Conservation (phyloP, 192 early-diverging fungal genomes). For the Dissophora globulifera region DNA sequence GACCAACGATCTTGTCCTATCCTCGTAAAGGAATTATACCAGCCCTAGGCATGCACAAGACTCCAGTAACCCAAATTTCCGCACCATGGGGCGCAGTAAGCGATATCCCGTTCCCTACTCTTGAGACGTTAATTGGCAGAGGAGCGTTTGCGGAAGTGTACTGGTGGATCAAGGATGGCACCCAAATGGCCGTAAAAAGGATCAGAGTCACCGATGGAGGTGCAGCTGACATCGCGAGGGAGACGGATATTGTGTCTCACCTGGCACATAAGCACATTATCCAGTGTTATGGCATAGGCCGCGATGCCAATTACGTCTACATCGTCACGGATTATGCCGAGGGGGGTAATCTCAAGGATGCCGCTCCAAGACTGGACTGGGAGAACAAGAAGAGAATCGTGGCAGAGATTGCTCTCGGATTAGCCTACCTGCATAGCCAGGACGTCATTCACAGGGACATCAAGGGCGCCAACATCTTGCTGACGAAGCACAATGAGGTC, state of each 20-base stretch:
- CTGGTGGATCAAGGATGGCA: background rate
- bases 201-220: background rate
- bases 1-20: too few relatives aligned
- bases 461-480: slow-evolving; percentile 22
- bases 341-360: slow-evolving; percentile 10
- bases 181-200: background rate
- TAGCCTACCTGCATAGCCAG: slow-evolving; percentile 30
- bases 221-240: background rate
- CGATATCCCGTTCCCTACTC: background rate
- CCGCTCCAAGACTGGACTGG: slow-evolving; percentile 3
- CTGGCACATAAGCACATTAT: slow-evolving; percentile 13
- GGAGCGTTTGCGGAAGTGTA: background rate
- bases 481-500: slow-evolving; percentile 16
- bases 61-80: background rate
- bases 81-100: background rate
- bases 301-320: background rate
- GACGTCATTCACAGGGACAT: slow-evolving; percentile 39
- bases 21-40: background rate
- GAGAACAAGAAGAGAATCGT: slow-evolving; percentile 7
- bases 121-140: background rate
- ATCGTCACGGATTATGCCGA: slow-evolving; percentile 15
- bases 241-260: background rate
- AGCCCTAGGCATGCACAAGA: background rate
- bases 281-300: background rate
- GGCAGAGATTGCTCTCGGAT: slow-evolving; percentile 20